phyloP scores from a whole-genome alignment of 2,329 filamentous ascomycete genomes.

The Botrytis fragariae region DNA sequence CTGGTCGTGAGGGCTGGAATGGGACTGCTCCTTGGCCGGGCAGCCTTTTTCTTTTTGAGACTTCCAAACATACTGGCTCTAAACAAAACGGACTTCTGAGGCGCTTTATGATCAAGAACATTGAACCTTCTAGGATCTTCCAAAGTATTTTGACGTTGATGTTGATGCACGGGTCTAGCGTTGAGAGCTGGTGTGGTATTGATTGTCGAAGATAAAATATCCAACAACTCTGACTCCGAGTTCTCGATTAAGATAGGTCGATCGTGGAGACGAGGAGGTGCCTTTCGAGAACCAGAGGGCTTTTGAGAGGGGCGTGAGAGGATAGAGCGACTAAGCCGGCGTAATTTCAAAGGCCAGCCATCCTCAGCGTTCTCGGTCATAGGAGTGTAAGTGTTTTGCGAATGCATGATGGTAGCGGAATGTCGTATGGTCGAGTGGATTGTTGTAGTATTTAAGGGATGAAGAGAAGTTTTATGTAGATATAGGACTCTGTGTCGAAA shows the following conservation, averaged over 20 bases:
- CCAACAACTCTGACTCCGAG: neutral
- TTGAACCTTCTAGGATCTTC: slow-evolving; percentile 12
- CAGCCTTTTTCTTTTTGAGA: neutral
- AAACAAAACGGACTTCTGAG: neutral
- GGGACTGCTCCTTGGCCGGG: neutral
- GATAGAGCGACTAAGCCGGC: neutral
- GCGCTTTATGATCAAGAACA: neutral
- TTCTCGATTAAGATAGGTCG: neutral
- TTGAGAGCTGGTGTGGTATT: neutral
- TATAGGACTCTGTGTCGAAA: neutral
- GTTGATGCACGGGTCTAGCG: neutral
- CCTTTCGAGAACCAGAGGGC: neutral
- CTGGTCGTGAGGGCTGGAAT: neutral
- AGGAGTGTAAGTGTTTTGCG: neutral
- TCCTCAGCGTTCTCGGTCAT: neutral
- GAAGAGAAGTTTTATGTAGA: neutral
- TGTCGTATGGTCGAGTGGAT: neutral
- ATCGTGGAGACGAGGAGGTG: neutral
- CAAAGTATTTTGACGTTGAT: neutral
- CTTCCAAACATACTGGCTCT: neutral
- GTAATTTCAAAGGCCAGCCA: neutral
- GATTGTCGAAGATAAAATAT: neutral
- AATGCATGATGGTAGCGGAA: neutral
- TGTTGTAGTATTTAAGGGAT: neutral
- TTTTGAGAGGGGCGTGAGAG: neutral